phyloP scores from a whole-genome alignment of 371 early-diverging fungal genomes.

The Mucor irregularis region DNA sequence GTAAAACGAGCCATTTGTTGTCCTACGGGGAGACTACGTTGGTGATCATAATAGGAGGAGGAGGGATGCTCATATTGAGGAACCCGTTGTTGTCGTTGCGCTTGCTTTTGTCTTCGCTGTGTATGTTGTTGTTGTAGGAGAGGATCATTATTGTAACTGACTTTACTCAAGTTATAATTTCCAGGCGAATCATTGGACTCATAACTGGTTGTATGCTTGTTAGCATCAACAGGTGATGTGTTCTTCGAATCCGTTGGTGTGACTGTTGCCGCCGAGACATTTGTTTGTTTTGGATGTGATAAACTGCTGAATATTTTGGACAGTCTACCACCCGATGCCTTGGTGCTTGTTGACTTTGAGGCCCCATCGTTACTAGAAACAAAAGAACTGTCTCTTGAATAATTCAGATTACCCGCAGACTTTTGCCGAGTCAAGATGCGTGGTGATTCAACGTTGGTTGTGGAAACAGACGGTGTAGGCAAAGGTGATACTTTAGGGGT shows the following conservation, averaged over 20 bases:
- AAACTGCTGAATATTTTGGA: conserved; percentile 16
- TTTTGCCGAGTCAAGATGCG: conserved; percentile 5
- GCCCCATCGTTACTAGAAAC: too few relatives aligned
- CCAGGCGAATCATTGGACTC: neutral
- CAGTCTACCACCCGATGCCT: neutral
- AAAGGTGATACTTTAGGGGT: conserved; percentile 22
- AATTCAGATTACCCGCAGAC: conserved; percentile 4
- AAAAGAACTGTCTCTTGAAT: neutral
- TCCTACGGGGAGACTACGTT: conserved; percentile 16
- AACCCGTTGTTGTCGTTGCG: neutral
- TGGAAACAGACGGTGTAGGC: conserved; percentile 24
- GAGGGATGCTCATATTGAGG: neutral
- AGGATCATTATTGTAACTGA: neutral
- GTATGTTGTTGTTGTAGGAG: neutral
- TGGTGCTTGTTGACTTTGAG: too few relatives aligned
- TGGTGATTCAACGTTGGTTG: neutral
- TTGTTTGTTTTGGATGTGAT: conserved; percentile 7
- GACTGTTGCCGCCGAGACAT: neutral
- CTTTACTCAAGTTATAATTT: too few relatives aligned
- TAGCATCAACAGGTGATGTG: conserved; percentile 1
- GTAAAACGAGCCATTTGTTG: conserved; percentile 5
- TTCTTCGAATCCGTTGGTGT: neutral
- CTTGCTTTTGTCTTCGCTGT: neutral
- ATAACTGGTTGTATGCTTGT: neutral
- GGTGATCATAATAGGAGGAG: conserved; percentile 13